Evolutionary conservation across 2,329 filamentous ascomycete species (phyloP), one percentile per base, ranked within the genome.

Genomic region (Pseudogymnoascus sp.): DNA sequence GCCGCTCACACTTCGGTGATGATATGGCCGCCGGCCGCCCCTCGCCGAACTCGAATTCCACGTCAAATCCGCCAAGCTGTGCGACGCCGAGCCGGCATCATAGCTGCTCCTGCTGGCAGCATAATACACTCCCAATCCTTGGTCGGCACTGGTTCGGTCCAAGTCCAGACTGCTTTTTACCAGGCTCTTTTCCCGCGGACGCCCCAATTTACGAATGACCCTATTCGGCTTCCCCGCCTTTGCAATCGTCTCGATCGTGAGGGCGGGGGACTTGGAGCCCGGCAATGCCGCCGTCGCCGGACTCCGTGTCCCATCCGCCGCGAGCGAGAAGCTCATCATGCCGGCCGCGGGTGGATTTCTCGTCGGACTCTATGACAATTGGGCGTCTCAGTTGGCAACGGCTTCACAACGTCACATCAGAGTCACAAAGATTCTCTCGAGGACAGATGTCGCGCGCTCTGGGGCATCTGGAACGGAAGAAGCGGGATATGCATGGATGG

Each of bases 321-420:
- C n/a, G 26, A 56, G n/a, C n/a, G 50, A 56, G 50, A 56, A 56
- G 50, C 50, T 56, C 50, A 56, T 56, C 50, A 56, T 56, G 26
- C 29, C 29, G 50, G 16, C 50, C 16, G 29, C 29, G 4, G n/a
- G 29, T 56, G 3, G 50, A n/a, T 33, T 56, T 21, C 8, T 53
- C 47, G 47, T 16, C 5, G 14, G 8, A 14, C 47, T 53, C 26
- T 56, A 56, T 56, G 29, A 19, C 11, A 56, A 33, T 33, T n/a
- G 50, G n/a, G 29, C n/a, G 26, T 11, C 8, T 13, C 26, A 33
- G 50, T 56, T 56, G 29, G 14, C n/a, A 16, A 19, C 26, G 11
- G 26, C 50, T 33, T 56, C 29, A 56, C 29, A 19, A 14, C 50
- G 50, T 33, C 50, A 56, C 50, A 56, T 56, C 50, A 33, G 26